phyloP scores from a whole-genome alignment of 2,329 filamentous ascomycete genomes.

The Colletotrichum sp. region DNA sequence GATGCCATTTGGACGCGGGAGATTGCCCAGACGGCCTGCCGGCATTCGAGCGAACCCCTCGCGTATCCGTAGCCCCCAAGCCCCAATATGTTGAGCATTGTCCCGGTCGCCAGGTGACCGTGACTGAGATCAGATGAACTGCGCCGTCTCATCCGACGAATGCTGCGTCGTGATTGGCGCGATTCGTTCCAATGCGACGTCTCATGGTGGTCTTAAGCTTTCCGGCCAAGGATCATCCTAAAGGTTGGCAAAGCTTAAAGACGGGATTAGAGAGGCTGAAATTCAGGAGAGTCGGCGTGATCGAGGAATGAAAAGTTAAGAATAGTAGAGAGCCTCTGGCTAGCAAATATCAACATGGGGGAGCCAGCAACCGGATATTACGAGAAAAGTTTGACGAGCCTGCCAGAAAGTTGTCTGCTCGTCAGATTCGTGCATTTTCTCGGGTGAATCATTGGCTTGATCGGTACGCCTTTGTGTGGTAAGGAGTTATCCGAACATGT shows the following conservation, averaged over 20 bases:
- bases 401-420: background rate
- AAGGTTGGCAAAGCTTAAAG: background rate
- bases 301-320: background rate
- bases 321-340: background rate
- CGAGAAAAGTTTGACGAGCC: background rate
- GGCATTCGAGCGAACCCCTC: background rate
- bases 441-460: accelerated
- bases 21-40: background rate
- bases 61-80: background rate
- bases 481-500: background rate
- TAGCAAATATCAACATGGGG: background rate
- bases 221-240: conserved; percentile 1
- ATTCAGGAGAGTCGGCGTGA: background rate
- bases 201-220: conserved; percentile 1
- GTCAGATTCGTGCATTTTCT: background rate
- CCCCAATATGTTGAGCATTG: background rate
- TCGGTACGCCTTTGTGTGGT: background rate
- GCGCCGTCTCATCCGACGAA: background rate
- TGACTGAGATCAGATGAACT: conserved; percentile 12
- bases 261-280: background rate
- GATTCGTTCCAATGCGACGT: background rate
- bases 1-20: background rate
- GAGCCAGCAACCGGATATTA: background rate
- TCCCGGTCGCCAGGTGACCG: background rate
- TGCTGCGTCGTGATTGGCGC: background rate